phyloP scores from a whole-genome alignment of 352 stramenopile species.

The Phytophthora ramorum region DNA sequence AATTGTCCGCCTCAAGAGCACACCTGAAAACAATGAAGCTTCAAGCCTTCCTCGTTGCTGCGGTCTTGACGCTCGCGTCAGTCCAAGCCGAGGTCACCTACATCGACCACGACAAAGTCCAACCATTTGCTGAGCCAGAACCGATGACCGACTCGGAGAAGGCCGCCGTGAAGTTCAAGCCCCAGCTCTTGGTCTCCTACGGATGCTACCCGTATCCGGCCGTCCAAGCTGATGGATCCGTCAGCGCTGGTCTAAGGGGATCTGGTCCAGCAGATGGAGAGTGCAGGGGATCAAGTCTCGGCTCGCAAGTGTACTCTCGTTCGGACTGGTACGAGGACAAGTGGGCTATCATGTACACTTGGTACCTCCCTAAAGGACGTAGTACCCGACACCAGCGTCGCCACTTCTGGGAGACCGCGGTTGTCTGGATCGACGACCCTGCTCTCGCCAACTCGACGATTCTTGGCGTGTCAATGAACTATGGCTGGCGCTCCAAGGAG shows the following conservation, averaged over 20 bases:
- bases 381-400: constrained; percentile 5
- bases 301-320: constrained; percentile 33
- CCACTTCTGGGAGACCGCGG: constrained; percentile 44
- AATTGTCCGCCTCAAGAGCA: background rate
- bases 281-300: constrained; percentile 17
- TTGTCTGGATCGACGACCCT: constrained; percentile 50
- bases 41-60: background rate
- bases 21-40: constrained; percentile 11
- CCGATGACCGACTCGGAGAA: constrained; percentile 10
- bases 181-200: constrained; percentile 13
- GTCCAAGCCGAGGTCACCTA: constrained; percentile 8
- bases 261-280: background rate
- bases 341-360: constrained; percentile 42
- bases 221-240: constrained; percentile 5
- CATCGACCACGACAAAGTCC: constrained; percentile 19
- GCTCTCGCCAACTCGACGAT: constrained; percentile 19
- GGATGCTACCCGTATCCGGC: constrained; percentile 18
- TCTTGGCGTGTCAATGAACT: constrained; percentile 23
- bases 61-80: background rate
- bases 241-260: constrained; percentile 7
- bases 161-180: constrained; percentile 21
- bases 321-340: constrained; percentile 11
- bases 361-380: constrained; percentile 45
- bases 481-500: constrained; percentile 3
- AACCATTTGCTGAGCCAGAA: constrained; percentile 13